Evolutionary conservation across 2,329 filamentous ascomycete species (phyloP).

Genomic region (Sphaerostilbella broomeana): DNA sequence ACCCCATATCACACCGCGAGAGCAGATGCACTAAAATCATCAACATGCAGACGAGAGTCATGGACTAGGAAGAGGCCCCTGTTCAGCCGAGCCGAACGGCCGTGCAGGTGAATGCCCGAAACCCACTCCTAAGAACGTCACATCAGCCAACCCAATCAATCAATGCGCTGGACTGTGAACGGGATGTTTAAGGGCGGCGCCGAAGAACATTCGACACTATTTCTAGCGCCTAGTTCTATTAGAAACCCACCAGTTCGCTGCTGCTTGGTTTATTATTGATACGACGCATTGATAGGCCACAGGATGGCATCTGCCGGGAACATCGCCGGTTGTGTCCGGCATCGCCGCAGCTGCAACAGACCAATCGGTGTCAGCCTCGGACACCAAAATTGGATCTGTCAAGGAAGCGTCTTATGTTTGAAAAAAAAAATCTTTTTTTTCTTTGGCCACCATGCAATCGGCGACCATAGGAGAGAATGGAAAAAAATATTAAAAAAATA

Average conservation of each 20-base stretch:
- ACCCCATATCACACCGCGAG: slow-evolving; percentile 2
- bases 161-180: neutral
- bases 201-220: slow-evolving; percentile 4
- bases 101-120: neutral
- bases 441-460: no score
- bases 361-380: slow-evolving; percentile 4
- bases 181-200: slow-evolving; percentile 5
- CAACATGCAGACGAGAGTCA: neutral
- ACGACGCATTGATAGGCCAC: slow-evolving; percentile 2
- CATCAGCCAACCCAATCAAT: neutral
- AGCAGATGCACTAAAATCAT: no score
- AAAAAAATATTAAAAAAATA: no score
- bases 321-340: slow-evolving; percentile 4
- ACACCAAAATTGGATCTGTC: slow-evolving; percentile 7
- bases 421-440: slow-evolving; percentile 6
- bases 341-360: slow-evolving; percentile 4
- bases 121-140: neutral
- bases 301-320: neutral
- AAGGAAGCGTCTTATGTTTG: no score
- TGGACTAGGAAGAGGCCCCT: slow-evolving; percentile 3
- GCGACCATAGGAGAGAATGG: no score
- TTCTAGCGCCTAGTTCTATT: slow-evolving; percentile 11
- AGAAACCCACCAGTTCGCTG: no score
- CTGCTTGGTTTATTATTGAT: slow-evolving; percentile 2
- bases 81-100: neutral